Evolutionary conservation across 2,329 filamentous ascomycete genomes (phyloP).

Genomic region (Cercospora zeae-maydis): DNA sequence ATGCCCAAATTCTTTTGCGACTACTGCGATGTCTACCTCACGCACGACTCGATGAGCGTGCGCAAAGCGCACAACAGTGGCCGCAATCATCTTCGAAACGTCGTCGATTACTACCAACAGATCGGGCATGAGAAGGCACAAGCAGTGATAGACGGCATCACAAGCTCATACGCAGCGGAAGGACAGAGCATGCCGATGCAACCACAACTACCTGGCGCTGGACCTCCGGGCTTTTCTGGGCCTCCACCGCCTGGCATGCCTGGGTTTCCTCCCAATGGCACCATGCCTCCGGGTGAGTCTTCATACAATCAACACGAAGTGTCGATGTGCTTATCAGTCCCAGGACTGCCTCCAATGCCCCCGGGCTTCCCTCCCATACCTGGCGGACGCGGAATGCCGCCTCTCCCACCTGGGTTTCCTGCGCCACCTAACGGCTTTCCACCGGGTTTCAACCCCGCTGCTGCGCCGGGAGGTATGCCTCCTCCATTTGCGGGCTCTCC

Average conservation of each 20-base stretch:
- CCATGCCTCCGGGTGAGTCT: conserved; percentile 25
- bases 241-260: conserved; percentile 36
- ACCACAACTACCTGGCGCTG: conserved; percentile 54
- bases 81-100: conserved; percentile 93
- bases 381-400: conserved; percentile 28
- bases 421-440: conserved; percentile 39
- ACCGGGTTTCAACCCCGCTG: conserved; percentile 36
- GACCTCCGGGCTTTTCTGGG: conserved; percentile 27
- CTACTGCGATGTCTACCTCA: conserved; percentile 99
- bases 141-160: conserved; percentile 97
- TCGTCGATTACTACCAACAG: conserved; percentile 98
- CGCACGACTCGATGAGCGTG: conserved; percentile 99
- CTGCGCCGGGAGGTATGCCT: conserved; percentile 18
- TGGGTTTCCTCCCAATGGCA: conserved; percentile 18
- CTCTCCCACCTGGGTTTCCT: conserved; percentile 38
- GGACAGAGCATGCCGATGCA: conserved; percentile 70
- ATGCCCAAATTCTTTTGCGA: conserved; percentile 57
- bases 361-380: conserved; percentile 26
- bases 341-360: conserved; percentile 27
- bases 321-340: conserved; percentile 3
- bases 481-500: conserved; percentile 34
- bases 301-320: not conserved
- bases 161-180: conserved; percentile 89
- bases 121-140: conserved; percentile 98
- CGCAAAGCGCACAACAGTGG: conserved; percentile 97